phyloP scores from a whole-genome alignment of 2,329 filamentous ascomycete species.

The Diaporthe vaccinii region DNA sequence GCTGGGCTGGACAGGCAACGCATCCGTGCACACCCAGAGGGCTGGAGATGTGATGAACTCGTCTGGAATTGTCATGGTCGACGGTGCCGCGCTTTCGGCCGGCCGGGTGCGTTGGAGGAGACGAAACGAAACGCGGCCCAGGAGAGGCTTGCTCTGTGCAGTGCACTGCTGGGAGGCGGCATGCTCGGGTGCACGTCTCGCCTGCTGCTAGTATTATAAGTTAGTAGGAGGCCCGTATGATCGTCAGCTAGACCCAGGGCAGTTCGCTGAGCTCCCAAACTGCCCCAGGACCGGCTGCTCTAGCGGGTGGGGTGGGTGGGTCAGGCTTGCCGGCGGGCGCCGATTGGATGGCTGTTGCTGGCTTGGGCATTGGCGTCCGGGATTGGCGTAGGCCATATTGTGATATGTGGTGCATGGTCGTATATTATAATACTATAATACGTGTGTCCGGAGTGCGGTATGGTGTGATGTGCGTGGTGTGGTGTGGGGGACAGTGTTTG shows the following conservation, averaged over 20 bases:
- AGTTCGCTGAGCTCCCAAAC: neutral
- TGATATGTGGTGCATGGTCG: constrained; percentile 1
- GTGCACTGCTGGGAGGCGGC: neutral
- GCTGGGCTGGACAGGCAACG: neutral
- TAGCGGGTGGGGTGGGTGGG: constrained; percentile 15
- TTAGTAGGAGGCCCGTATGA: constrained; percentile 28
- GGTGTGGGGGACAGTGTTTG: neutral
- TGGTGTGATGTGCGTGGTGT: neutral
- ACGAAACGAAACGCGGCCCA: constrained; percentile 27
- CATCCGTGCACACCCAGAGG: constrained; percentile 13
- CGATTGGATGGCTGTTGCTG: constrained; percentile 16
- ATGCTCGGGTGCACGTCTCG: constrained; percentile 1
- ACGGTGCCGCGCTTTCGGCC: constrained; percentile 4
- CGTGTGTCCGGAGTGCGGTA: neutral
- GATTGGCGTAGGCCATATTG: neutral
- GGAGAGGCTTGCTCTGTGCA: constrained; percentile 5
- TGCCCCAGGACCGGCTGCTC: neutral
- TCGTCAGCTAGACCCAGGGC: constrained; percentile 20
- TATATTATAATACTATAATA: neutral
- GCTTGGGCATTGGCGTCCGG: neutral
- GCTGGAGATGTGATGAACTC: constrained; percentile 31
- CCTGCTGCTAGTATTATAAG: neutral
- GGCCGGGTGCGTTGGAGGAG: neutral
- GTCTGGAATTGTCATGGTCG: constrained; percentile 8
- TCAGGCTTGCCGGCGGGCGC: constrained; percentile 18